phyloP scores from a whole-genome alignment of 352 stramenopile species.

The Aphanomyces euteiches region DNA sequence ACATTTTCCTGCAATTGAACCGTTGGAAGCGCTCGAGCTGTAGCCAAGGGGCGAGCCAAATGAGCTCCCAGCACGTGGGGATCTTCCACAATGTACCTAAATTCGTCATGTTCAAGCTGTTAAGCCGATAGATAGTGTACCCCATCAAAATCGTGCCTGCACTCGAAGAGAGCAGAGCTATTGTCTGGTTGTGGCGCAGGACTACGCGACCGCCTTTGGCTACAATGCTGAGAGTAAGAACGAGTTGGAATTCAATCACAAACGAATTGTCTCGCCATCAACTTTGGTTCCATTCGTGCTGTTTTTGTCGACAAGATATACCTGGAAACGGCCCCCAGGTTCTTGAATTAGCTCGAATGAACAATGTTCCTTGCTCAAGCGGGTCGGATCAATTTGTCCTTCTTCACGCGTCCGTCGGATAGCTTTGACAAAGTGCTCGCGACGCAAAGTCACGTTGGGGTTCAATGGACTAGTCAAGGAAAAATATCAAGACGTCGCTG shows the following conservation, averaged over 20 bases:
- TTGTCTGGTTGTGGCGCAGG: constrained; percentile 58
- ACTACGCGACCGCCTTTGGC: constrained; percentile 48
- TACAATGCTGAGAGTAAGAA: constrained; percentile 17
- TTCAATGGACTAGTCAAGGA: neutral
- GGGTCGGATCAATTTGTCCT: constrained; percentile 46
- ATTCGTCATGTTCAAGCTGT: too few relatives aligned
- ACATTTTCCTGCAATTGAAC: constrained; percentile 15
- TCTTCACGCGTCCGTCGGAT: constrained; percentile 35
- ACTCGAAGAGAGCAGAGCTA: constrained; percentile 64
- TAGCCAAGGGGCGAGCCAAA: constrained; percentile 2
- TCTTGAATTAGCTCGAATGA: constrained; percentile 54
- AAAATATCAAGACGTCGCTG: neutral
- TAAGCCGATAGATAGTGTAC: constrained; percentile 36
- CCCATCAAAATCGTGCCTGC: constrained; percentile 58
- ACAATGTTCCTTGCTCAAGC: constrained; percentile 61
- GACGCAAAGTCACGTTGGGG: constrained; percentile 44
- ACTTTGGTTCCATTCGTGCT: constrained; percentile 71
- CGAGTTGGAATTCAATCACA: neutral
- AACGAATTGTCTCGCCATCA: constrained; percentile 41
- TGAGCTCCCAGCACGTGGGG: constrained; percentile 49
- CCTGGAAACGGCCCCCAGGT: constrained; percentile 39
- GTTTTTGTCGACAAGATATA: constrained; percentile 64
- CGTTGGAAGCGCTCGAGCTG: constrained; percentile 11
- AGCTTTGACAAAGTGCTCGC: constrained; percentile 50
- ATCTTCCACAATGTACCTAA: constrained; percentile 54